These are phyloP conservation scores for Magnolia sinica DNA, from an alignment of 164 flowering plant genomes.

Conservation along the genomic window DNA sequence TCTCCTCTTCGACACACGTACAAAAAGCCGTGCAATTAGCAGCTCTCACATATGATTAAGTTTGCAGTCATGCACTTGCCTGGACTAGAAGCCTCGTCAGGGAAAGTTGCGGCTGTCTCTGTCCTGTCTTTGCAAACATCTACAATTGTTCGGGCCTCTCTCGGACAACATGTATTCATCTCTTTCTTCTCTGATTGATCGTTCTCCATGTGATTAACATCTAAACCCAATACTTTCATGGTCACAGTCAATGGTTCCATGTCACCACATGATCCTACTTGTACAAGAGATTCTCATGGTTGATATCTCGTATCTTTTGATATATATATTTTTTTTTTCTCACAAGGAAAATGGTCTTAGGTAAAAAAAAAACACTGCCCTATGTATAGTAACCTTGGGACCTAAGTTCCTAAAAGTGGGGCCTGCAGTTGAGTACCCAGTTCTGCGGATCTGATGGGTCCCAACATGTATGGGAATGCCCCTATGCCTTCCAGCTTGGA, in stretches of 20 bases:
- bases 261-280: constrained; percentile 27
- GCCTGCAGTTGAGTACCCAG: too few species aligned
- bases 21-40: too few species aligned
- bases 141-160: constrained; percentile 1
- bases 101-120: constrained; percentile 5
- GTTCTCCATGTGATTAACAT: constrained; percentile 10
- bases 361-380: not conserved
- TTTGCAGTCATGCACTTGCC: constrained; percentile 19
- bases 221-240: constrained; percentile 6
- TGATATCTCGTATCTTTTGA: not conserved
- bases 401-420: too few species aligned
- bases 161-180: constrained; percentile 4
- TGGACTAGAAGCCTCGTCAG: constrained; percentile 11
- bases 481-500: not conserved
- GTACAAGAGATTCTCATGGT: constrained; percentile 1
- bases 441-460: not conserved
- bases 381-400: too few species aligned
- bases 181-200: constrained; percentile 8
- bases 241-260: constrained; percentile 12
- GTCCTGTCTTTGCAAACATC: constrained; percentile 4
- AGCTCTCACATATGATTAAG: not conserved
- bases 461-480: not conserved
- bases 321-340: not conserved
- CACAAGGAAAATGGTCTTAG: not conserved
- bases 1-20: too few species aligned